Conservation (phyloP, 2,329 filamentous ascomycete species). For the Penicillium aurantiogriseum region DNA sequence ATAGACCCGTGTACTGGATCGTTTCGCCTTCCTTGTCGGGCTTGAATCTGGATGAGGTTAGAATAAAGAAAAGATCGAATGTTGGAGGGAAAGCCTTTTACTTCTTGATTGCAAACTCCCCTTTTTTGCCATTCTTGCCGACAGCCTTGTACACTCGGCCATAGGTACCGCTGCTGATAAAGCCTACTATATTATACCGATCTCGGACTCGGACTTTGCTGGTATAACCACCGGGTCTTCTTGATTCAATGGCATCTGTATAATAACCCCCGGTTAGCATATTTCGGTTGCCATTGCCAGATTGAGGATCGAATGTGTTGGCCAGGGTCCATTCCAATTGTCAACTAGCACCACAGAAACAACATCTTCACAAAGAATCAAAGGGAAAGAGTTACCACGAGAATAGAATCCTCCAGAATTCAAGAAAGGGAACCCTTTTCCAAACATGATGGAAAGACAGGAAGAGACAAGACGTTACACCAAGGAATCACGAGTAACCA, state of each 20-base stretch:
- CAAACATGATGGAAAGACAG: conserved; percentile 37
- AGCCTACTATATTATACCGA: conserved; percentile 93
- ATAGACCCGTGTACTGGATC: conserved; percentile 93
- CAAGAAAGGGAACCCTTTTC: conserved; percentile 40
- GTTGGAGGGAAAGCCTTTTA: conserved; percentile 43
- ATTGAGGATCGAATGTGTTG: conserved; percentile 9
- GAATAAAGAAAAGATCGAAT: conserved; percentile 1
- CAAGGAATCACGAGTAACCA: conserved; percentile 11
- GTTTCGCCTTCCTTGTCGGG: conserved; percentile 97
- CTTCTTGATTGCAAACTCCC: conserved; percentile 98
- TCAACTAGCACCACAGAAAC: not conserved
- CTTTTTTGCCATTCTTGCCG: conserved; percentile 67
- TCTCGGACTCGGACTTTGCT: conserved; percentile 85
- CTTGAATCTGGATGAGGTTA: conserved; percentile 64
- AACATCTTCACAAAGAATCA: conserved; percentile 6
- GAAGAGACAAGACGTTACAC: not conserved
- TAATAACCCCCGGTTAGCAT: conserved; percentile 24
- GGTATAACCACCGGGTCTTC: conserved; percentile 52
- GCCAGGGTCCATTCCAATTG: conserved; percentile 14
- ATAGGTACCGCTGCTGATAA: conserved; percentile 98
- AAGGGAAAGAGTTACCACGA: conserved; percentile 38
- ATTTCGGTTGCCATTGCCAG: not conserved
- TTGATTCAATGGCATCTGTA: conserved; percentile 38
- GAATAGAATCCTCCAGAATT: conserved; percentile 42
- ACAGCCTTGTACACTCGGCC: conserved; percentile 96